These are phyloP conservation scores for Collybiopsis luxurians DNA, from an alignment of 768 basidiomycete genomes.

Conservation along the genomic window DNA sequence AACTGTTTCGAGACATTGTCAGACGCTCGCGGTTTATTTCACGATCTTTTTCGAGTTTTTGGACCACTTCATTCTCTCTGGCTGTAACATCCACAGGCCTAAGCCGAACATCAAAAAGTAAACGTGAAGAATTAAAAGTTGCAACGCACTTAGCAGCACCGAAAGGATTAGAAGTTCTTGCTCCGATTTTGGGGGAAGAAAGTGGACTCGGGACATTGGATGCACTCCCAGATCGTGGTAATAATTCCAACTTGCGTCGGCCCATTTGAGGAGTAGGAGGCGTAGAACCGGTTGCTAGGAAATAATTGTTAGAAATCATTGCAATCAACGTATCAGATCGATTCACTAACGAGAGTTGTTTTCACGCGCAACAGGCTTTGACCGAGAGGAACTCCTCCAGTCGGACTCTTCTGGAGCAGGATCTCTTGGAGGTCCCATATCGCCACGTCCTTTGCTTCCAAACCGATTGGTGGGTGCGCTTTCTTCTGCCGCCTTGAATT, in stretches of 20 bases:
- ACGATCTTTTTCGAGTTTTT: slow-evolving; percentile 68
- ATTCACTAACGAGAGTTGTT: slow-evolving; percentile 62
- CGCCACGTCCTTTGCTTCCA: slow-evolving; percentile 51
- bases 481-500: slow-evolving; percentile 59
- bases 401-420: slow-evolving; percentile 55
- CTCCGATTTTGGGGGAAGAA: slow-evolving; percentile 72
- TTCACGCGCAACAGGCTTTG: slow-evolving; percentile 38
- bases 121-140: not conserved
- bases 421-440: slow-evolving; percentile 54
- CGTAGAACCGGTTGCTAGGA: slow-evolving; percentile 63
- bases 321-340: slow-evolving; percentile 10
- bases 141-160: slow-evolving; percentile 72
- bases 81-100: slow-evolving; percentile 81
- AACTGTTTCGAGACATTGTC: slow-evolving; percentile 51
- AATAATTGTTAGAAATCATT: not conserved
- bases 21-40: slow-evolving; percentile 52
- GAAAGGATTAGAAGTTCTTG: slow-evolving; percentile 70
- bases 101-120: slow-evolving; percentile 3
- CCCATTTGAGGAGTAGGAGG: slow-evolving; percentile 80
- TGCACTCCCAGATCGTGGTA: slow-evolving; percentile 70
- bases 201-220: slow-evolving; percentile 74
- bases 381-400: slow-evolving; percentile 59
- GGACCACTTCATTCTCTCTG: slow-evolving; percentile 72
- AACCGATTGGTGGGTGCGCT: slow-evolving; percentile 33
- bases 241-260: slow-evolving; percentile 80